Conservation (phyloP, 1,139 yeast genomes). For the Wickerhamomyces sp. region DNA sequence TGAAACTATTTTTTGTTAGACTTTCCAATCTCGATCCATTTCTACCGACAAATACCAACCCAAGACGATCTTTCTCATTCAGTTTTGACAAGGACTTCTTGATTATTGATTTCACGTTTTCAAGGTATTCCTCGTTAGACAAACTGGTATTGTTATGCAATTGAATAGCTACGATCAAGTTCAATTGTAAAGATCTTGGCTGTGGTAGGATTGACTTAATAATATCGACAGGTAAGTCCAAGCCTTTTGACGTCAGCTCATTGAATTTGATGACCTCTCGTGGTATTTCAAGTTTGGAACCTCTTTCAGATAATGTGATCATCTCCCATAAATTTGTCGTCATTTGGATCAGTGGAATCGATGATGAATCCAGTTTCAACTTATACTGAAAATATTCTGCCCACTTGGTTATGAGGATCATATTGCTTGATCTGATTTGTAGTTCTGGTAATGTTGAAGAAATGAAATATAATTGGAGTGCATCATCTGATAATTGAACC, state of each 20-base stretch:
- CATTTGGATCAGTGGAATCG: conserved; percentile 40
- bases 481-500: conserved; percentile 24
- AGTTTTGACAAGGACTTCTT: conserved; percentile 29
- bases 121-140: conserved; percentile 33
- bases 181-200: conserved; percentile 39
- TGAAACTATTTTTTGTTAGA: conserved; percentile 39
- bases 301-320: conserved; percentile 14
- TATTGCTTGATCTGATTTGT: conserved; percentile 33
- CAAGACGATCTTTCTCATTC: conserved; percentile 44
- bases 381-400: conserved; percentile 24
- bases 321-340: conserved; percentile 49
- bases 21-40: conserved; percentile 33
- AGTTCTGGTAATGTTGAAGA: conserved; percentile 43
- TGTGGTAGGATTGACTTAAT: conserved; percentile 34
- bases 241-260: conserved; percentile 31
- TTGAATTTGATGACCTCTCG: conserved; percentile 35
- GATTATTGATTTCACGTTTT: conserved; percentile 28
- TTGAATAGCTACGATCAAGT: conserved; percentile 44
- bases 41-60: conserved; percentile 49
- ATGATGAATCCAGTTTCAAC: conserved; percentile 10
- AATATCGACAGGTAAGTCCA: conserved; percentile 37
- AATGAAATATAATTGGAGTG: conserved; percentile 35
- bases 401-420: conserved; percentile 40
- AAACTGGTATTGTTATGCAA: conserved; percentile 32
- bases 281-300: conserved; percentile 31